A percentile compares a stretch with the other conserved stretches of the same genome.
phyloP scores from a whole-genome alignment of 306 rosid species.

The Gynostemma pentaphyllum region DNA sequence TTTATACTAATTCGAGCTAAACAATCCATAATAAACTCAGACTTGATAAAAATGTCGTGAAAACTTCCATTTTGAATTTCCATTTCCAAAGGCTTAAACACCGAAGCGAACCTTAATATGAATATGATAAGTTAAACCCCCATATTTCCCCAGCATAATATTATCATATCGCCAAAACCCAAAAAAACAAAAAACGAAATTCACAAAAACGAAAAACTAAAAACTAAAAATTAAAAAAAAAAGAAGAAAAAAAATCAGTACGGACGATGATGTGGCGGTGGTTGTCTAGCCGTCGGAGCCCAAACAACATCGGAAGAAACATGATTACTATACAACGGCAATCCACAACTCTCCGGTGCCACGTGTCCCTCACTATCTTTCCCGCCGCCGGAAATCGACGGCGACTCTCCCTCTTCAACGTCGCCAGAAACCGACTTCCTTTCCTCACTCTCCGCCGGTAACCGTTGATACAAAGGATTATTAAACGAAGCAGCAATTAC shows the following conservation, averaged over 20 bases:
- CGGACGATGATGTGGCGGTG: slow-evolving; percentile 25
- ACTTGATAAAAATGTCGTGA: too few species aligned
- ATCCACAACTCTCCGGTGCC: slow-evolving; percentile 11
- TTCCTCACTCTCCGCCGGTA: slow-evolving; percentile 48
- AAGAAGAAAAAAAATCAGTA: not conserved
- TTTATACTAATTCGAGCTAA: too few species aligned
- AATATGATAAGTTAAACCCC: not conserved
- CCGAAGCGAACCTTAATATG: not conserved
- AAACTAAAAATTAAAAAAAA: not conserved
- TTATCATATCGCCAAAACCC: not conserved
- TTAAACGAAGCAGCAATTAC: slow-evolving; percentile 61
- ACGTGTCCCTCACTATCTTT: slow-evolving; percentile 7
- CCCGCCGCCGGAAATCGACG: not conserved
- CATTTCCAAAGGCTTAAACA: not conserved
- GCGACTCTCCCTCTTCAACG: slow-evolving; percentile 19
- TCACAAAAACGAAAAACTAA: not conserved
- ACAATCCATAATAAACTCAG: too few species aligned
- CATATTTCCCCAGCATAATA: too few species aligned
- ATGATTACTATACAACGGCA: slow-evolving; percentile 56
- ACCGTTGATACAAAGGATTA: slow-evolving; percentile 62
- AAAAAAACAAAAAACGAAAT: not conserved
- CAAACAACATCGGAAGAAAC: slow-evolving; percentile 66
- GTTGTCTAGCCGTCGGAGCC: slow-evolving; percentile 69
- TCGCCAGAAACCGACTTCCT: slow-evolving; percentile 29
- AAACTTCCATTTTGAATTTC: not conserved